A percentile compares a stretch with the other conserved stretches of the same genome.
phyloP scores from a whole-genome alignment of 768 basidiomycete genomes.

The Crassisporium funariophilum region DNA sequence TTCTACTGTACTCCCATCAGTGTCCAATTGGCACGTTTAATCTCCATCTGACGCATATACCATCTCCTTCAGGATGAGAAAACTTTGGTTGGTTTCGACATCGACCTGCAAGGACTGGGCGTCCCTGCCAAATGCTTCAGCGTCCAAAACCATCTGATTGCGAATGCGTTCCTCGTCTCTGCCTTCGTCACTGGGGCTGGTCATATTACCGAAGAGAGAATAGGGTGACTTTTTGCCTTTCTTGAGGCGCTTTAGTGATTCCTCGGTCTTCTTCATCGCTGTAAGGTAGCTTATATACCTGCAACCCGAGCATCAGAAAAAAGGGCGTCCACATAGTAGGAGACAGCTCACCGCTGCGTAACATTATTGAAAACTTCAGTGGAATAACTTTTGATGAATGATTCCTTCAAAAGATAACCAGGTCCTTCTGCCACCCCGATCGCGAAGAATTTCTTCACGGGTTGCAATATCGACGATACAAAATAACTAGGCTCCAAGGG shows the following conservation, averaged over 20 bases:
- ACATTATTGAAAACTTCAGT: slow-evolving; percentile 73
- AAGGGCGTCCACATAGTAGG: not conserved
- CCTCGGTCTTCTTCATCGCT: slow-evolving; percentile 91
- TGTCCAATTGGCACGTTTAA: slow-evolving; percentile 17
- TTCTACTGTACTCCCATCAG: not conserved
- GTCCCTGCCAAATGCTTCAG: slow-evolving; percentile 81
- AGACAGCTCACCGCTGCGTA: slow-evolving; percentile 54
- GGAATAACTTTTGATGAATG: slow-evolving; percentile 51
- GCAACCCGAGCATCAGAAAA: not conserved
- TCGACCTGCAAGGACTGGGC: slow-evolving; percentile 70
- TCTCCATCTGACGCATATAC: slow-evolving; percentile 50
- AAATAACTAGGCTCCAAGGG: slow-evolving; percentile 88
- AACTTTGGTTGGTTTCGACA: slow-evolving; percentile 53
- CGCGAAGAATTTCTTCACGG: slow-evolving; percentile 75
- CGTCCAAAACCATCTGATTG: slow-evolving; percentile 82
- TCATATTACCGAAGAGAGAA: slow-evolving; percentile 71
- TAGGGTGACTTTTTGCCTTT: slow-evolving; percentile 81
- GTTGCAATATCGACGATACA: slow-evolving; percentile 76
- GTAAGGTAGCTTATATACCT: slow-evolving; percentile 83
- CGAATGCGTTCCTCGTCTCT: slow-evolving; percentile 90
- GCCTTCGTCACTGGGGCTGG: slow-evolving; percentile 60
- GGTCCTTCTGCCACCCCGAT: slow-evolving; percentile 58
- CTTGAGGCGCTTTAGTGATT: slow-evolving; percentile 82
- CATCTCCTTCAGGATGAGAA: slow-evolving; percentile 57
- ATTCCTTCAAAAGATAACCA: slow-evolving; percentile 59